A percentile compares a stretch with the other conserved stretches of the same genome.
Evolutionary conservation across 495 filamentous ascomycete genomes (phyloP).

Genomic region (Penicillium dipodomyicola): DNA sequence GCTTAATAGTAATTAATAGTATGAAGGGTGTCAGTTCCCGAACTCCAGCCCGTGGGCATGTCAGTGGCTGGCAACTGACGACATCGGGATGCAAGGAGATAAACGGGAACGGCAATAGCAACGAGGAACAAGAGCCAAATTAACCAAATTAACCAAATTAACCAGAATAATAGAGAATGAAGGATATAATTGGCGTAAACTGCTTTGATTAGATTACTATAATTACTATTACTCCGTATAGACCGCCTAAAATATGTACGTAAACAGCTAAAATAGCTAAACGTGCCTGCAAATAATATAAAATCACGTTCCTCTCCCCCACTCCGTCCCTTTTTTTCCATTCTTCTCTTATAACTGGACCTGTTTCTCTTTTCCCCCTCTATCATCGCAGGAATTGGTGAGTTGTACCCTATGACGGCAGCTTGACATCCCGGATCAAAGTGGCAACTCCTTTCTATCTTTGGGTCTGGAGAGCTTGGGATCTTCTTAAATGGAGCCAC

Average conservation of each 20-base stretch:
- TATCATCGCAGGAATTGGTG: slow-evolving; percentile 4
- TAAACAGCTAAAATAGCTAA: not conserved
- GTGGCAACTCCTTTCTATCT: slow-evolving; percentile 30
- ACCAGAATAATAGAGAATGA: too few relatives aligned
- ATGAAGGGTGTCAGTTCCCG: slow-evolving; percentile 2
- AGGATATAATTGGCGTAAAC: too few relatives aligned
- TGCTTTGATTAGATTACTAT: too few relatives aligned
- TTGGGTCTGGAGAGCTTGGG: not conserved
- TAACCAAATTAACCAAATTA: too few relatives aligned
- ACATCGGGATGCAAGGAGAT: slow-evolving; percentile 15
- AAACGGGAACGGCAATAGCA: not conserved
- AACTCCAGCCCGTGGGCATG: slow-evolving; percentile 6
- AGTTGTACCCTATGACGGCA: slow-evolving; percentile 33
- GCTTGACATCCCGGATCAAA: slow-evolving; percentile 27
- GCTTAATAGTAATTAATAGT: too few relatives aligned
- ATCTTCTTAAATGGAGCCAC: slow-evolving; percentile 7
- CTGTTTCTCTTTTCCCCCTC: slow-evolving; percentile 7
- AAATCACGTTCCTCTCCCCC: slow-evolving; percentile 24
- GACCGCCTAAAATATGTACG: too few relatives aligned
- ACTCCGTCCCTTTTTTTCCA: slow-evolving; percentile 14
- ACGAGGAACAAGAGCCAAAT: not conserved
- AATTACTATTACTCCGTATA: too few relatives aligned
- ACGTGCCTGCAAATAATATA: not conserved
- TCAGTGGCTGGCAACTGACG: slow-evolving; percentile 17
- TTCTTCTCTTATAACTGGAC: slow-evolving; percentile 6